Base-by-base conservation (phyloP, 306 rosid genomes). In the Senna tora region DNA sequence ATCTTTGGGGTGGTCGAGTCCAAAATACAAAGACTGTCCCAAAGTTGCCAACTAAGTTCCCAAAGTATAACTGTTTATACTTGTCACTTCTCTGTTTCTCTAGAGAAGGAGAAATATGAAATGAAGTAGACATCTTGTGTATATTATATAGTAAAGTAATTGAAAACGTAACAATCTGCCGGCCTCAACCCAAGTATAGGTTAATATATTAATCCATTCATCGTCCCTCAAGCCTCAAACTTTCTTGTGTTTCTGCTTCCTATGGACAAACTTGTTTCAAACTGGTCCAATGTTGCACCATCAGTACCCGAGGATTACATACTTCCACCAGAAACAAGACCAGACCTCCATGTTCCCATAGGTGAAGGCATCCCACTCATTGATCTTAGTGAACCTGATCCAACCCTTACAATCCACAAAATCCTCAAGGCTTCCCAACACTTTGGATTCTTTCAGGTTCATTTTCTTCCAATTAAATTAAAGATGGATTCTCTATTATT, bases 371-470 rank as follows among this genome's bases (percentile, higher is more conserved):
- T 75, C 32, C 74, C 81, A 15, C 61, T 75, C 34, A 71, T 71
- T 30, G 80, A 80, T 33, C 74, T 75, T 20, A 54, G 33, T 39
- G 73, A 63, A 59, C 55, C 46, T 25, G 58, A 62, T 38, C 59
- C 65, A 46, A 46, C 73, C 6, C 38, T 16, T 1, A 75, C 43
- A 14, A 63, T 75, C 46, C 70, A 75, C 3, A 63, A 69, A 75
- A 69, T 75, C 28, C 28, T 80, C n/a, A 63, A 62, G 63, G 80
- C 84, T 56, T n/a, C 80, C 33, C 15, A 71, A 22, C 67, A 80
- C 28, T 63, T 75, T 75, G 84, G 80, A 69, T 80, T 69, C 58
- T 80, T 80, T 28, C 80, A 62, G 77, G 84, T 74, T 49, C 51
- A 9, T n/a, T n/a, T n/a, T n/a, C 30, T 25, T 25, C 30, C 3